phyloP scores from a whole-genome alignment of 2,329 filamentous ascomycete species.

The Botryotinia convoluta region DNA sequence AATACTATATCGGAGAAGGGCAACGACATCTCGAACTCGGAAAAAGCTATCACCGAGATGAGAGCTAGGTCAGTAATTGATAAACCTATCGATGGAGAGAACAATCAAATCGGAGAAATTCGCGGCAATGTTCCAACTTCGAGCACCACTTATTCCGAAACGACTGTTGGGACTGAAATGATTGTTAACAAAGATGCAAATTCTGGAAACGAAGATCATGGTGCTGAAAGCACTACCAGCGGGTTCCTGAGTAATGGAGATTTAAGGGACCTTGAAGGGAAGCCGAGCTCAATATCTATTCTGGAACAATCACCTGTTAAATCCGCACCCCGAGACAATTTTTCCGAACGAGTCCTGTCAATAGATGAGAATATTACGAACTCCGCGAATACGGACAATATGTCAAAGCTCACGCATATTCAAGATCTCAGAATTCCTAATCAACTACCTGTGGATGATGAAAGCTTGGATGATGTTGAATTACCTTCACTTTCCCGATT shows the following conservation, averaged over 20 bases:
- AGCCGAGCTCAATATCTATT: neutral
- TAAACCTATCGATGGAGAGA: neutral
- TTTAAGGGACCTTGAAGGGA: neutral
- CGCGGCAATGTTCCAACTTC: neutral
- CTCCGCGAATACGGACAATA: neutral
- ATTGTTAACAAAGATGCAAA: neutral
- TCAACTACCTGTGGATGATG: neutral
- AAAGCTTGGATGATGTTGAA: neutral
- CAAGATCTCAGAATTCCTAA: neutral
- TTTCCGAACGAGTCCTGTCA: no score
- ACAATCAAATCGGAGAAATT: neutral
- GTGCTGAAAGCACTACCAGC: neutral
- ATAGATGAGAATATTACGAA: neutral
- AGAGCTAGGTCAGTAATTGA: neutral
- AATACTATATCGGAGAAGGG: neutral
- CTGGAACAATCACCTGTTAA: neutral
- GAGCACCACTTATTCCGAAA: neutral
- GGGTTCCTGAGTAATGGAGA: neutral
- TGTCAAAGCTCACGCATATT: neutral
- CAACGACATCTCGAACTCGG: neutral
- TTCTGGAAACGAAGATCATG: neutral
- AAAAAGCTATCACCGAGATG: neutral
- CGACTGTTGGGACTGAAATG: neutral
- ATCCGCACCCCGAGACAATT: neutral
- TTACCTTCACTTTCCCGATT: neutral